Evolutionary conservation across 495 filamentous ascomycete genomes (phyloP).

Genomic region (Daldinia childiae): DNA sequence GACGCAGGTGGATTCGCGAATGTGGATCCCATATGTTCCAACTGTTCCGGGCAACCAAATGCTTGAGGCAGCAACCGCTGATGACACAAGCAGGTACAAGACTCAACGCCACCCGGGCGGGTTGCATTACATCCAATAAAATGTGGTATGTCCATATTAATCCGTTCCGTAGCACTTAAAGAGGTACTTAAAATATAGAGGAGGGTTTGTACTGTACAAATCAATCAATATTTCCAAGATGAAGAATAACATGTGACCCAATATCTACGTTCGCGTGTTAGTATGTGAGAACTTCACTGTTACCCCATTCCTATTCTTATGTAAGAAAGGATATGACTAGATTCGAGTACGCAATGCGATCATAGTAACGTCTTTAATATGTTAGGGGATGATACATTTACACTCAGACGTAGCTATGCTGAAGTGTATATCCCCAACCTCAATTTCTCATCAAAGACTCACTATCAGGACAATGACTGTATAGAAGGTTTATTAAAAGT

Average conservation of each 20-base stretch:
- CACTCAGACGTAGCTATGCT: too few species aligned
- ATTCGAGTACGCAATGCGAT: too few species aligned
- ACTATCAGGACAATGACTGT: too few species aligned
- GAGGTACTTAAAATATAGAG: constrained; percentile 8
- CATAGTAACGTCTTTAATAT: too few species aligned
- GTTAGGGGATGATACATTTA: too few species aligned
- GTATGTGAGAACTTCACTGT: not conserved
- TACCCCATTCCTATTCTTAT: not conserved
- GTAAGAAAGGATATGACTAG: not conserved
- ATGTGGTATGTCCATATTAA: constrained; percentile 14
- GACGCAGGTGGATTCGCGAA: constrained; percentile 9
- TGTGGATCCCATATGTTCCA: constrained; percentile 23
- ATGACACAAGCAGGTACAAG: constrained; percentile 43
- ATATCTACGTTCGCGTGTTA: not conserved
- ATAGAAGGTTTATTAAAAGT: too few species aligned
- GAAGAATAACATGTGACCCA: not conserved
- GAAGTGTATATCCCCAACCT: too few species aligned
- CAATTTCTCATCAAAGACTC: too few species aligned
- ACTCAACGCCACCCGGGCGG: constrained; percentile 21
- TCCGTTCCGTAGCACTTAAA: constrained; percentile 27
- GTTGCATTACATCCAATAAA: constrained; percentile 19
- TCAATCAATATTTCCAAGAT: not conserved
- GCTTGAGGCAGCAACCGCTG: constrained; percentile 38
- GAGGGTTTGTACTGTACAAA: constrained; percentile 31
- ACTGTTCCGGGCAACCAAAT: constrained; percentile 30